These are phyloP conservation scores for Myxozyma mucilagina DNA, from an alignment of 805 yeast genomes.

Conservation along the genomic window DNA sequence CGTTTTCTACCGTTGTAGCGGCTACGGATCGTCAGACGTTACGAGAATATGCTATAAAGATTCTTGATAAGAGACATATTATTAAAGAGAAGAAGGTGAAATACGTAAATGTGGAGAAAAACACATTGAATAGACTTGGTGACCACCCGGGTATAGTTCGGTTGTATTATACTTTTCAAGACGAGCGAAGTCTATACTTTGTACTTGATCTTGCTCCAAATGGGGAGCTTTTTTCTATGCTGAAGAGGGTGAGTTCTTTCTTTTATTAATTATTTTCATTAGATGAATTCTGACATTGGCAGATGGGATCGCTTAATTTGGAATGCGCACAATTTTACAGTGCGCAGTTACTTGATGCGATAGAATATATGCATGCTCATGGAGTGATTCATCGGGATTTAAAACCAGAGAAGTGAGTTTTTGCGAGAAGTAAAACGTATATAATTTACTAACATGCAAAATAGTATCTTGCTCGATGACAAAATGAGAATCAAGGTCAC, in stretches of 20 bases:
- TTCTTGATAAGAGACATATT: constrained; percentile 87
- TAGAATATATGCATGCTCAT: constrained; percentile 80
- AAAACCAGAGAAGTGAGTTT: constrained; percentile 74
- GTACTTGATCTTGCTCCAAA: constrained; percentile 92
- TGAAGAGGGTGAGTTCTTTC: constrained; percentile 50
- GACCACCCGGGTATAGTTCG: constrained; percentile 94
- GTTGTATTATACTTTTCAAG: constrained; percentile 91
- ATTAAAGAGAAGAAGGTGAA: constrained; percentile 92
- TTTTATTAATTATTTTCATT: neutral
- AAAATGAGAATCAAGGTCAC: constrained; percentile 89
- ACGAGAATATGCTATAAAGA: constrained; percentile 84
- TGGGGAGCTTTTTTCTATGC: constrained; percentile 84
- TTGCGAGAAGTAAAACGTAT: neutral
- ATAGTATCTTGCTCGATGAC: constrained; percentile 65
- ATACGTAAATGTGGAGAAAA: constrained; percentile 93
- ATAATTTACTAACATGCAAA: neutral
- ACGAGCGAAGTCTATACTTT: constrained; percentile 79
- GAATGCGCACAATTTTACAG: constrained; percentile 75
- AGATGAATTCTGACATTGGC: neutral
- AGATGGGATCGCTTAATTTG: constrained; percentile 71
- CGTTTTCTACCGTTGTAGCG: constrained; percentile 89
- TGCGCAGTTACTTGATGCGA: constrained; percentile 85
- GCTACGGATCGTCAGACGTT: constrained; percentile 76
- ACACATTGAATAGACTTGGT: constrained; percentile 81
- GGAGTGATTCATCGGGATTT: constrained; percentile 93